These are phyloP conservation scores for Penicillium steckii DNA, from an alignment of 495 filamentous ascomycete species.

Conservation along the genomic window DNA sequence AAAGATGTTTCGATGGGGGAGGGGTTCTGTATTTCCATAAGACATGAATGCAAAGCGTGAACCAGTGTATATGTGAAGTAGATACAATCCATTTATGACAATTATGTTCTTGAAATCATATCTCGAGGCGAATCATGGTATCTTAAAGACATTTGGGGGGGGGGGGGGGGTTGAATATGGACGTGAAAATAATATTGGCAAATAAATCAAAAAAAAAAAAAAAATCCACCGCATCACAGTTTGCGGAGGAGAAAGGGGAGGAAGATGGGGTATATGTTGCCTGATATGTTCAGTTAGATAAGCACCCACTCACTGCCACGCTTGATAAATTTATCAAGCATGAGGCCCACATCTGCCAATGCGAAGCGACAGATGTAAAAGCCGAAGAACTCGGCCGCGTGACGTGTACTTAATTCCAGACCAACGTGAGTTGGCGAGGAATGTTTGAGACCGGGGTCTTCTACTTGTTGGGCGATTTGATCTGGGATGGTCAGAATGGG, in stretches of 20 bases:
- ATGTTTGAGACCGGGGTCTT: constrained; percentile 87
- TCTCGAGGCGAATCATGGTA: constrained; percentile 30
- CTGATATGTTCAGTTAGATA: constrained; percentile 24
- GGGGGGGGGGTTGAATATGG: constrained; percentile 20
- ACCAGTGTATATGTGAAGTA: constrained; percentile 13
- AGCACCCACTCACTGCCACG: constrained; percentile 94
- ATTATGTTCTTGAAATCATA: constrained; percentile 32
- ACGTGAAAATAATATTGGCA: constrained; percentile 25
- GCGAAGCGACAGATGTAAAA: constrained; percentile 97
- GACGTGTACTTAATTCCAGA: constrained; percentile 85
- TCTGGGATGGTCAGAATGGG: constrained; percentile 50
- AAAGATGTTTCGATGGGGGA: too few relatives aligned
- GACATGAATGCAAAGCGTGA: constrained; percentile 1
- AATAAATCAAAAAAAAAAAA: constrained; percentile 2
- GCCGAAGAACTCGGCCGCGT: constrained; percentile 96
- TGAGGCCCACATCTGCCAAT: constrained; percentile 74
- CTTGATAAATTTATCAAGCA: constrained; percentile 97
- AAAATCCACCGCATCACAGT: not conserved
- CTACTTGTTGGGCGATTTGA: constrained; percentile 93
- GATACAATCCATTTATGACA: constrained; percentile 19
- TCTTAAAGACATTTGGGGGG: constrained; percentile 33
- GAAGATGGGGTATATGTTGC: not conserved
- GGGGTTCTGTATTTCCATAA: too few relatives aligned
- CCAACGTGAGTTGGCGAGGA: constrained; percentile 85
- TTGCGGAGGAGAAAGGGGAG: not conserved